A percentile compares a stretch with the other conserved stretches of the same genome.
phyloP scores from a whole-genome alignment of 805 yeast genomes.

The Starmerella floris region DNA sequence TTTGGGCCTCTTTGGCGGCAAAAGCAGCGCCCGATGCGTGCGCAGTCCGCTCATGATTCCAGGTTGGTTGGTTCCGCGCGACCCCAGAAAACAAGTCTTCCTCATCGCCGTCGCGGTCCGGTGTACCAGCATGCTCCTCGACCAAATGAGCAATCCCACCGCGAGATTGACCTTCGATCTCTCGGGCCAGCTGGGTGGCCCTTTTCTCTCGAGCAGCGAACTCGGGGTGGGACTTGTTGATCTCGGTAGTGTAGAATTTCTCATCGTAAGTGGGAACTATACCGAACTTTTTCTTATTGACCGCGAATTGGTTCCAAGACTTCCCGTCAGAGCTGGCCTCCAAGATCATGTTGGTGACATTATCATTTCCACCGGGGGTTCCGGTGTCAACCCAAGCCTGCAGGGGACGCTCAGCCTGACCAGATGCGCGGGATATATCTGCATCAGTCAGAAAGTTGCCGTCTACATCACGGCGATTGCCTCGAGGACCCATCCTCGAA shows the following conservation, averaged over 20 bases:
- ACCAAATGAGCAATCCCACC: neutral
- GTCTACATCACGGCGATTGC: conserved; percentile 1
- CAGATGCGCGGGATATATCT: conserved; percentile 49
- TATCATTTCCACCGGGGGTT: conserved; percentile 12
- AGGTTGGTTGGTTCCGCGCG: conserved; percentile 32
- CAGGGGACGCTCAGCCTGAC: conserved; percentile 50
- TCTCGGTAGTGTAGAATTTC: conserved; percentile 69
- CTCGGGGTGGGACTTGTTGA: conserved; percentile 59
- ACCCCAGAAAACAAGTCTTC: conserved; percentile 96
- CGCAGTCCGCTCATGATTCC: neutral
- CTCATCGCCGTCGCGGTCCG: conserved; percentile 82
- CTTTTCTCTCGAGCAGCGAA: conserved; percentile 47
- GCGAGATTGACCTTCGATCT: conserved; percentile 46
- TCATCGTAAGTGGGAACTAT: conserved; percentile 76
- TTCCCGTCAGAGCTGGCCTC: conserved; percentile 4
- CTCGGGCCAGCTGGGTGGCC: conserved; percentile 71
- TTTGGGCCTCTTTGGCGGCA: conserved; percentile 17
- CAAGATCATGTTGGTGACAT: conserved; percentile 10
- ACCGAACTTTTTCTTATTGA: conserved; percentile 81
- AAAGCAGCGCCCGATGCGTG: conserved; percentile 1
- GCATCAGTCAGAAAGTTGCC: conserved; percentile 61
- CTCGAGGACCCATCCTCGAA: conserved; percentile 6
- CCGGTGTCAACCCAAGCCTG: conserved; percentile 63
- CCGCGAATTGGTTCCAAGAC: conserved; percentile 88
- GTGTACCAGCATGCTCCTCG: no score